These are phyloP conservation scores for Psilocybe cubensis DNA, from an alignment of 768 basidiomycete genomes.

Conservation along the genomic window DNA sequence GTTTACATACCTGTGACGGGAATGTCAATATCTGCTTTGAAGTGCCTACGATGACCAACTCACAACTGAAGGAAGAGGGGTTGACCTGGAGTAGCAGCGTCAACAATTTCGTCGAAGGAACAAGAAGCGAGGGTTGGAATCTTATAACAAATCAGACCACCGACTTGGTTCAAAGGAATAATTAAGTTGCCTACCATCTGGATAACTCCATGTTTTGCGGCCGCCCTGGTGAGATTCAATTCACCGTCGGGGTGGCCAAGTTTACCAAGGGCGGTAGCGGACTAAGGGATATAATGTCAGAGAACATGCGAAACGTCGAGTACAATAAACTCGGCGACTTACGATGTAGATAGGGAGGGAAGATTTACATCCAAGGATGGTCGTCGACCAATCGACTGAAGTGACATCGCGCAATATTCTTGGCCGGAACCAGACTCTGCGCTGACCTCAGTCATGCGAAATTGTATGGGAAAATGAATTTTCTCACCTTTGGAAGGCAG, in stretches of 20 bases:
- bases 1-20: slow-evolving; percentile 75
- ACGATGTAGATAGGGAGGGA: slow-evolving; percentile 49
- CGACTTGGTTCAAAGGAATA: too few relatives aligned
- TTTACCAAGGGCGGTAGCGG: slow-evolving; percentile 93
- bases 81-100: slow-evolving; percentile 78
- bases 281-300: slow-evolving; percentile 23
- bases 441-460: slow-evolving; percentile 10
- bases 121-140: slow-evolving; percentile 95
- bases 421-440: slow-evolving; percentile 87
- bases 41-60: too few relatives aligned
- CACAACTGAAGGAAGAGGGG: slow-evolving; percentile 86
- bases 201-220: slow-evolving; percentile 69
- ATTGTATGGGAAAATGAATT: slow-evolving; percentile 33
- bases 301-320: not conserved
- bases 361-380: slow-evolving; percentile 66
- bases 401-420: slow-evolving; percentile 83
- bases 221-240: slow-evolving; percentile 87
- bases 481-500: slow-evolving; percentile 87
- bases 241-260: slow-evolving; percentile 97
- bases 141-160: slow-evolving; percentile 38
- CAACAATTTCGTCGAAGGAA: slow-evolving; percentile 91
- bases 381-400: slow-evolving; percentile 81
- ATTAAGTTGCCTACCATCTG: slow-evolving; percentile 56
- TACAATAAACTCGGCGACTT: slow-evolving; percentile 28
- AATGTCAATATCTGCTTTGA: slow-evolving; percentile 7